Evolutionary conservation across 129 eudicot species (phyloP), one percentile per base, ranked within the genome.

Genomic region (Dittrichia graveolens): DNA sequence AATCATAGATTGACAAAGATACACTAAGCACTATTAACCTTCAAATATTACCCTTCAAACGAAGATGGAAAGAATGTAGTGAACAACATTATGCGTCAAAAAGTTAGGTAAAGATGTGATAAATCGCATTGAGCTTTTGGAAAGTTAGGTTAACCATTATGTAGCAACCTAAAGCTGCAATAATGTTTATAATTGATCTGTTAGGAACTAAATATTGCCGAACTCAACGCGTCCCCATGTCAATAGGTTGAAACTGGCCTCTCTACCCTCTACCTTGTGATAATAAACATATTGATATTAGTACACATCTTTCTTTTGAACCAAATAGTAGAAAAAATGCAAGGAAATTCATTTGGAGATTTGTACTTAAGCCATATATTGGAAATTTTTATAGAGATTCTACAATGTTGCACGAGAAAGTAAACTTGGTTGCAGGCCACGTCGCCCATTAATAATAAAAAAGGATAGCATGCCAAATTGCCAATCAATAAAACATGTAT

Each of bases 371-470:
- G 53, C 34, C 53, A 3, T 85, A 94, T 97, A 96, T 84, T 49
- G 89, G 72, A 72, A 87, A 78, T 53, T 90, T 81, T 73, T 84
- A 49, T 71, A 44, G 78, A 79, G 76, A 61, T 77, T 73, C 57
- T 76, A 74, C 43, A 81, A 71, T 3, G 84, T 65, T 45, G 67
- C 62, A 46, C 75, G 79, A 40, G 83, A 81, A 58, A 73, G 67
- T 71, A 76, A 73, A 84, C 79, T 31, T 11, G 73, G 83, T 71
- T 81, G 75, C 80, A 82, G 55, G 83, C 69, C 74, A 50, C 65
- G 49, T 2, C 72, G 40, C 61, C 90, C 12, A 46, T 64, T 53
- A 87, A 83, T 42, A 71, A 83, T 57, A 65, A 58, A 50, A 49
- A 68, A 60, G 52, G 3, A 70, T 11, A 60, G 16, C 61, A 65